Conservation (phyloP, 495 filamentous ascomycete species). For the Aspergillus mulundensis region DNA sequence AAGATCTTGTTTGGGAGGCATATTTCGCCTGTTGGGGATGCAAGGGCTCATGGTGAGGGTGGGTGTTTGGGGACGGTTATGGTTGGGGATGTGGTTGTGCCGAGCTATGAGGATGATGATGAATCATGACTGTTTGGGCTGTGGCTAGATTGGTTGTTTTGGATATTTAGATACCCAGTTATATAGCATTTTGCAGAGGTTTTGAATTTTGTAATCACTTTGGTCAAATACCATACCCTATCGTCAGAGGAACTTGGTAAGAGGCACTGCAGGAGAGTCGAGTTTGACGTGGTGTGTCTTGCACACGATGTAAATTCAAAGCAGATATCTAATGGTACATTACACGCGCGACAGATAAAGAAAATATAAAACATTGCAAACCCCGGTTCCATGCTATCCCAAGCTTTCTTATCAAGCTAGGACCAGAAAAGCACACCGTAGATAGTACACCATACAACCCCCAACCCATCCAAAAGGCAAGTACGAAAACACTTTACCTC, state of each 20-base stretch:
- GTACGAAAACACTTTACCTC: slow-evolving; percentile 26
- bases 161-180: not conserved
- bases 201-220: no score
- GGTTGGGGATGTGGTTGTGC: slow-evolving; percentile 42
- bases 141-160: not conserved
- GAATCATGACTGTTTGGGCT: not conserved
- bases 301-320: not conserved
- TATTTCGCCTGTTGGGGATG: slow-evolving; percentile 35
- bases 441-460: slow-evolving; percentile 29
- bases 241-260: not conserved
- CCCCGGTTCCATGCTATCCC: slow-evolving; percentile 25
- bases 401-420: slow-evolving; percentile 4
- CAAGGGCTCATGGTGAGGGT: not conserved
- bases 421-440: slow-evolving; percentile 19
- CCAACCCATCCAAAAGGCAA: slow-evolving; percentile 11
- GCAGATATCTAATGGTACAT: slow-evolving; percentile 19
- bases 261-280: no score
- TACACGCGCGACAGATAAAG: slow-evolving; percentile 8
- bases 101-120: slow-evolving; percentile 18
- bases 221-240: not conserved
- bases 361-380: slow-evolving; percentile 18
- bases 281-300: not conserved
- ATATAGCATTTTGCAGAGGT: not conserved
- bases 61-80: slow-evolving; percentile 31
- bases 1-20: slow-evolving; percentile 87